phyloP scores from a whole-genome alignment of 208 protist genomes.

The Leishmania guyanensis region DNA sequence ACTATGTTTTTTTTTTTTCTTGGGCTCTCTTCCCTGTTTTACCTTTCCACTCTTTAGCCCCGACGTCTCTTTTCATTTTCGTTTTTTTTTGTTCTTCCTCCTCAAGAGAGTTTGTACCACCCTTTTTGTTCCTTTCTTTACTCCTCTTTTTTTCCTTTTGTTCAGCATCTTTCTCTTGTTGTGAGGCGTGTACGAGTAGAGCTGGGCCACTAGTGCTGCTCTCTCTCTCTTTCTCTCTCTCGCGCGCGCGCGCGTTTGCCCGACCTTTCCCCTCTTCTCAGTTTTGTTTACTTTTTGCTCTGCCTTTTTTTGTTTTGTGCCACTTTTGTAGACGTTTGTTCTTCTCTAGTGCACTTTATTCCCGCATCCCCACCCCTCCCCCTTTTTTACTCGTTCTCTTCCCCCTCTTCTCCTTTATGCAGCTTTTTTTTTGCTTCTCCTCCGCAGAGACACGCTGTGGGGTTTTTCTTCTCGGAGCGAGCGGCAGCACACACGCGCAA shows the following conservation, averaged over 20 bases:
- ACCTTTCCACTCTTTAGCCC: neutral
- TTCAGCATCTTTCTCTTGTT: neutral
- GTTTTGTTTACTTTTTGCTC: neutral
- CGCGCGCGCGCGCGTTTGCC: neutral
- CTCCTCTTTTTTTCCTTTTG: neutral
- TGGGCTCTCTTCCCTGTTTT: neutral
- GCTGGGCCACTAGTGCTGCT: conserved; percentile 2
- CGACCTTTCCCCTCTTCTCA: neutral
- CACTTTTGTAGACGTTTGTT: neutral
- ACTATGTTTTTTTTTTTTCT: conserved; percentile 6
- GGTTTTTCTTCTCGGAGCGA: neutral
- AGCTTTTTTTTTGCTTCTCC: neutral
- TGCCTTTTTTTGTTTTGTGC: neutral
- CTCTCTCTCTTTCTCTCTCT: neutral
- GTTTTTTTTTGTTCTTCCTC: neutral
- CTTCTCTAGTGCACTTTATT: neutral
- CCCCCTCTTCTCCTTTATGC: neutral
- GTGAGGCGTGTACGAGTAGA: neutral
- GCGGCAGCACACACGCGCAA: neutral
- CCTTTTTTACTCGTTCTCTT: neutral
- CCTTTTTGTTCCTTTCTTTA: neutral
- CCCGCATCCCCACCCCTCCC: neutral
- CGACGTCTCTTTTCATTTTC: neutral
- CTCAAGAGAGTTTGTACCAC: neutral
- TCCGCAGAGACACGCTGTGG: neutral